Evolutionary conservation across 2,329 filamentous ascomycete species (phyloP), one percentile per base, ranked within the genome.

Genomic region (Neurospora crassa): DNA sequence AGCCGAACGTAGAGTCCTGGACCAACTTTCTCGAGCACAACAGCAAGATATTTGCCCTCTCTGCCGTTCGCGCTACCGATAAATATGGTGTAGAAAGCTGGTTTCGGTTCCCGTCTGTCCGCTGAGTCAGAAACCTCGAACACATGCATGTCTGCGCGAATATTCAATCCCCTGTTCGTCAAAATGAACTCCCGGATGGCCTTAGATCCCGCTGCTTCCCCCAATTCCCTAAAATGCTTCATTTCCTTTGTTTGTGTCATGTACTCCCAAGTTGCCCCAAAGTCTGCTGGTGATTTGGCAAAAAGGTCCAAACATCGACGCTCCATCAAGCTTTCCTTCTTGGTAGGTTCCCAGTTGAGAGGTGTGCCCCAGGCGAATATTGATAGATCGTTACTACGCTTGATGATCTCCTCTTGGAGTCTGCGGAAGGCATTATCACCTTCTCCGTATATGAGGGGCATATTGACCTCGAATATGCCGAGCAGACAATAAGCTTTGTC

Each of bases 381-480:
- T 11, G 45, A 67, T 1, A 68, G n/a, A 29, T 72, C 71, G n/a
- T 6, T 53, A 1, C 20, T 67, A 2, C 67, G 69, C 11, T 71
- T 69, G 5, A 70, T n/a, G 42, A 72, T 70, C 40, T 53, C 71
- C 16, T 72, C 63, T 42, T 72, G 71, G 8, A 72, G 41, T 24
- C 71, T 37, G 4, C 47, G 41, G 68, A 72, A 72, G 4, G 71
- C 53, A 12, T 72, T 70, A 1, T 18, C 29, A 1, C 71, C 71
- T 40, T 72, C 71, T 10, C 71, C 71, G 24, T 72, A 72, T 20
- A 72, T 42, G 1, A 72, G 42, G 3, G 71, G 68, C 40, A 72
- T 43, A 20, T 70, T 43, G 5, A 72, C 42, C 20, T 70, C 41
- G 42, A 72, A 70, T 8, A 72, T 42, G 0, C 71, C 71, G 40